Conservation (phyloP, 768 basidiomycete genomes). For the Lactifluus pinguis region DNA sequence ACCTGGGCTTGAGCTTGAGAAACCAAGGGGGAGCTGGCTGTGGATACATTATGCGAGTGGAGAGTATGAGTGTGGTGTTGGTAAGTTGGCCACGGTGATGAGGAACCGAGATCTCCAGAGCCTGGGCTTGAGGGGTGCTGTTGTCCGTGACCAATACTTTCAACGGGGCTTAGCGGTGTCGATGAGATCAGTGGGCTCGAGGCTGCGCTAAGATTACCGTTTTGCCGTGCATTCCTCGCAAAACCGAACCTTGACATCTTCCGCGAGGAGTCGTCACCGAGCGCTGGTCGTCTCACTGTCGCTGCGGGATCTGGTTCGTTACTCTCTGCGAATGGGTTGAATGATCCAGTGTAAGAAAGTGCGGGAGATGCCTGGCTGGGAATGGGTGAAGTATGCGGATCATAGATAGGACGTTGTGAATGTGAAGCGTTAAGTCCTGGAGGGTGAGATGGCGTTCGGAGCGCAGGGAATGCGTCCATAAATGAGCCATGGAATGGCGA, state of each 20-base stretch:
- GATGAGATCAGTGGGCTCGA: slow-evolving; percentile 51
- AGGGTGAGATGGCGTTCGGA: slow-evolving; percentile 37
- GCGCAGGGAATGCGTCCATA: slow-evolving; percentile 60
- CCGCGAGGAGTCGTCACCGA: slow-evolving; percentile 52
- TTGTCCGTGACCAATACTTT: slow-evolving; percentile 40
- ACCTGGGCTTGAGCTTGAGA: slow-evolving; percentile 39
- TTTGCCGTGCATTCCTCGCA: slow-evolving; percentile 30
- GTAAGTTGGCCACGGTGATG: slow-evolving; percentile 39
- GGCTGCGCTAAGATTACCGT: slow-evolving; percentile 51
- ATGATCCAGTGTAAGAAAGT: slow-evolving; percentile 60
- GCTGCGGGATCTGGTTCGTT: slow-evolving; percentile 36
- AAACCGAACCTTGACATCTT: slow-evolving; percentile 78
- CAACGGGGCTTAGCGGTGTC: slow-evolving; percentile 42
- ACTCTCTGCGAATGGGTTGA: slow-evolving; percentile 70
- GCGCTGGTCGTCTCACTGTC: slow-evolving; percentile 29
- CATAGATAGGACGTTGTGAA: slow-evolving; percentile 45
- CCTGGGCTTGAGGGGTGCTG: slow-evolving; percentile 28
- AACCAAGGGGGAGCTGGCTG: slow-evolving; percentile 37
- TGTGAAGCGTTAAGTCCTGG: slow-evolving; percentile 47
- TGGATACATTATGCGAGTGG: slow-evolving; percentile 34
- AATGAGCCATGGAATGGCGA: slow-evolving; percentile 59
- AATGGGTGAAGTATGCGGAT: slow-evolving; percentile 37
- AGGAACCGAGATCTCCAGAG: slow-evolving; percentile 29
- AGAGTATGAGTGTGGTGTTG: slow-evolving; percentile 32
- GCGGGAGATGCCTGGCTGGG: slow-evolving; percentile 40